Evolutionary conservation across 768 basidiomycete species (phyloP).

Genomic region (Trametopsis cervina): DNA sequence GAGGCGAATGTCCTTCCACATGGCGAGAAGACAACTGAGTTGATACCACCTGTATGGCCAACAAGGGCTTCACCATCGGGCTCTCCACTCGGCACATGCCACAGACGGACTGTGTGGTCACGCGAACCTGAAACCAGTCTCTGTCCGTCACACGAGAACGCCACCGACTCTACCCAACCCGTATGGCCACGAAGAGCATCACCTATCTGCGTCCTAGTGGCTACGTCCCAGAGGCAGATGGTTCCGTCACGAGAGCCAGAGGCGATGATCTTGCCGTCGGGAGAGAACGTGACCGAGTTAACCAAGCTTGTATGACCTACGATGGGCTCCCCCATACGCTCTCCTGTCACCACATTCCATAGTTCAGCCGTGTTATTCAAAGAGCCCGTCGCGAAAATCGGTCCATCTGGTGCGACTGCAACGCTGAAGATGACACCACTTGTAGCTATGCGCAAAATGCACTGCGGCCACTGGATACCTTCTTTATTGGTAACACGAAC

Average conservation of each 20-base stretch:
- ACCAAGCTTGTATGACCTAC: not conserved
- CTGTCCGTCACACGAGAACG: slow-evolving; percentile 6
- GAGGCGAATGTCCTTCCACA: slow-evolving; percentile 1
- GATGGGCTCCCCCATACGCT: not conserved
- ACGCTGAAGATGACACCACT: too few species aligned
- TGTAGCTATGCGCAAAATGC: too few species aligned
- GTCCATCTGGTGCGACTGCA: too few species aligned
- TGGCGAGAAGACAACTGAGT: slow-evolving; percentile 2
- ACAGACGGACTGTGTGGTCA: slow-evolving; percentile 1
- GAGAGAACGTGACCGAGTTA: not conserved
- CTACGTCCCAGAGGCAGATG: slow-evolving; percentile 1
- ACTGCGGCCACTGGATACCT: too few species aligned
- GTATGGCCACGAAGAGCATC: not conserved
- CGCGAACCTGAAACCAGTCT: not conserved
- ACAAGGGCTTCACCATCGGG: not conserved
- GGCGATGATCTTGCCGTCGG: not conserved
- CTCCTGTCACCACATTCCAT: not conserved
- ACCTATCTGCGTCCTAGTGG: not conserved
- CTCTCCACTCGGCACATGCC: not conserved
- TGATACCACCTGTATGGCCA: not conserved
- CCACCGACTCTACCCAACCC: not conserved
- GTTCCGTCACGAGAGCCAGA: slow-evolving; percentile 4
- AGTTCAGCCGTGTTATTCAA: too few species aligned
- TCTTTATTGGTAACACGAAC: not conserved
- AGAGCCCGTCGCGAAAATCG: too few species aligned